Evolutionary conservation across 2,329 filamentous ascomycete genomes (phyloP).

Genomic region (Colletotrichum noveboracense): DNA sequence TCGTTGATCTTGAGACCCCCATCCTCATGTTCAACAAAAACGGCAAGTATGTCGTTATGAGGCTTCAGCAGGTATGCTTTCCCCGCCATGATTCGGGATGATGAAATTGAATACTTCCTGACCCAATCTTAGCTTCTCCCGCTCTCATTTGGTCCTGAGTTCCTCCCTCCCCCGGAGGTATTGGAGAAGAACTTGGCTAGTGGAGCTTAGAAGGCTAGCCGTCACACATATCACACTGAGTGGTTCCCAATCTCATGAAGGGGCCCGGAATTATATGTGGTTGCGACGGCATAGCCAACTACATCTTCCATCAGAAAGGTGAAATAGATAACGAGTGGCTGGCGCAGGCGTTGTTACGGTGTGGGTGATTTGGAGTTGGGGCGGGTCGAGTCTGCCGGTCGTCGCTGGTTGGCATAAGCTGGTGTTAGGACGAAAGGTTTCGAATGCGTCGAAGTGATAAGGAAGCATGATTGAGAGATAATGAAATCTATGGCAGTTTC

Average conservation of each 20-base stretch:
- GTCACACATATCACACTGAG: background rate
- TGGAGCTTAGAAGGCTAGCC: background rate
- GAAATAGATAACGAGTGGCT: background rate
- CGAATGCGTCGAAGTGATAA: background rate
- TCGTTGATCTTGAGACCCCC: constrained; percentile 71
- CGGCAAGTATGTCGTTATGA: constrained; percentile 73
- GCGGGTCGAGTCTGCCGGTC: background rate
- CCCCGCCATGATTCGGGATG: background rate
- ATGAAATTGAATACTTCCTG: background rate
- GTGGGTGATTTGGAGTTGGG: background rate
- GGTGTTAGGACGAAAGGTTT: background rate
- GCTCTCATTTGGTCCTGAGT: constrained; percentile 70
- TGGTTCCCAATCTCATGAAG: background rate
- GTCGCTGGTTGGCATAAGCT: background rate
- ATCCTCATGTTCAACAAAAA: constrained; percentile 94
- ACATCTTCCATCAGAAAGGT: background rate
- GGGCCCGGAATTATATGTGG: background rate
- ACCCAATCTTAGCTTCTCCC: constrained; percentile 62
- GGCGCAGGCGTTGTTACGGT: background rate
- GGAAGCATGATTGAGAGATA: background rate
- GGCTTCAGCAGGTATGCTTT: constrained; percentile 65
- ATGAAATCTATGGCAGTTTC: background rate
- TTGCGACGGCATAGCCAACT: background rate
- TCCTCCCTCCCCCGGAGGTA: constrained; percentile 48
- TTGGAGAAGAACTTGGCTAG: constrained; percentile 13